These are phyloP conservation scores for Penicillium janthinellum DNA, from an alignment of 2,329 filamentous ascomycete species.

Conservation along the genomic window DNA sequence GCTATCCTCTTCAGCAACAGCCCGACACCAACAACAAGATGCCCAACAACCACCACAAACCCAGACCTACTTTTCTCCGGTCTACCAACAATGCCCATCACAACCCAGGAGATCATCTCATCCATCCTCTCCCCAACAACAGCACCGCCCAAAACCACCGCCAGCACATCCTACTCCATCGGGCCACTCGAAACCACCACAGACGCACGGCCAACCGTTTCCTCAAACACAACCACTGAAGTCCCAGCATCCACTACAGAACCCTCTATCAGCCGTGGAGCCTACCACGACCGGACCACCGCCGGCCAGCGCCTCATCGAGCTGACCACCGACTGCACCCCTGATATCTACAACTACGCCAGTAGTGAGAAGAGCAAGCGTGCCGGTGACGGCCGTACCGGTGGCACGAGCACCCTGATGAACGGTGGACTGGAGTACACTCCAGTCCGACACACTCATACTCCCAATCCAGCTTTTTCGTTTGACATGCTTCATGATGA, in stretches of 20 bases:
- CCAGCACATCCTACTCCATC: slow-evolving; percentile 16
- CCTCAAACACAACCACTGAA: neutral
- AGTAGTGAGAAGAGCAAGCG: slow-evolving; percentile 34
- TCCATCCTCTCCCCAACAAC: slow-evolving; percentile 10
- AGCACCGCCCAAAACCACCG: slow-evolving; percentile 4
- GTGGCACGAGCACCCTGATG: slow-evolving; percentile 35
- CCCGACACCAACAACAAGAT: slow-evolving; percentile 15
- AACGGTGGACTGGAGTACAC: slow-evolving; percentile 45
- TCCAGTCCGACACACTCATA: slow-evolving; percentile 31
- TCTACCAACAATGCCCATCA: slow-evolving; percentile 29
- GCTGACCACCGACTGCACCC: slow-evolving; percentile 34
- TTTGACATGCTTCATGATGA: slow-evolving; percentile 25
- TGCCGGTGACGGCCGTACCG: slow-evolving; percentile 21
- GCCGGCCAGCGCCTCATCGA: slow-evolving; percentile 24
- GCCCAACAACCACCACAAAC: slow-evolving; percentile 22
- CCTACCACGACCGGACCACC: slow-evolving; percentile 22
- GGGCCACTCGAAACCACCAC: slow-evolving; percentile 27
- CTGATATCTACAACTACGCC: slow-evolving; percentile 45
- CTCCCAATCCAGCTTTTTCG: slow-evolving; percentile 14
- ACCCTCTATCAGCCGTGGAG: slow-evolving; percentile 18
- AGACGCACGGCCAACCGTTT: slow-evolving; percentile 7
- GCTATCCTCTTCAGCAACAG: slow-evolving; percentile 25
- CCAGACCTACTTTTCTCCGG: slow-evolving; percentile 36
- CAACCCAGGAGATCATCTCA: slow-evolving; percentile 10
- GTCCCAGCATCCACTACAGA: neutral